Percentiles rank a stretch among this genome's conserved stretches.
These are phyloP conservation scores for Parachaetomium inaequale DNA, from an alignment of 495 filamentous ascomycete species.

Conservation along the genomic window DNA sequence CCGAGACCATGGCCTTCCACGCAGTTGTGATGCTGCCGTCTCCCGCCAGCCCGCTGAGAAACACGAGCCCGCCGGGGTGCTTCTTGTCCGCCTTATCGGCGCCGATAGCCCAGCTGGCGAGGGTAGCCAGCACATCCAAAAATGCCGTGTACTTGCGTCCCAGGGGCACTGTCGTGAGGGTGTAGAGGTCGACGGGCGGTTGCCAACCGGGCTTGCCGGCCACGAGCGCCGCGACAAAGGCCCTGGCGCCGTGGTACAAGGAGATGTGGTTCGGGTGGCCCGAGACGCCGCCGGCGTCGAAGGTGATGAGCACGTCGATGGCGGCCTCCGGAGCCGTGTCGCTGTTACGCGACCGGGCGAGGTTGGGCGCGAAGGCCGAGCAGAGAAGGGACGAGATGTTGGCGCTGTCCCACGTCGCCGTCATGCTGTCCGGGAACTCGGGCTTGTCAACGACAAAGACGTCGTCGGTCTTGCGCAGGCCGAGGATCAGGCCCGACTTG, in stretches of 20 bases:
- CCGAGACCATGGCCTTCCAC: slow-evolving; percentile 79
- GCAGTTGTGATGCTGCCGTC: slow-evolving; percentile 55
- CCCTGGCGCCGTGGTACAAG: slow-evolving; percentile 73
- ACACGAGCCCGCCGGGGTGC: slow-evolving; percentile 57
- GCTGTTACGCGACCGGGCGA: slow-evolving; percentile 36
- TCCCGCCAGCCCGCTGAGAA: slow-evolving; percentile 58
- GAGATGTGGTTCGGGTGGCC: slow-evolving; percentile 88
- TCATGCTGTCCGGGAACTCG: slow-evolving; percentile 86
- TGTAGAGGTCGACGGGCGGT: slow-evolving; percentile 77
- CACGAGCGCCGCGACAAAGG: slow-evolving; percentile 63
- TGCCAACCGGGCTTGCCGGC: slow-evolving; percentile 61
- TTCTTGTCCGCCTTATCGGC: slow-evolving; percentile 37
- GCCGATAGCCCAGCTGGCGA: slow-evolving; percentile 46
- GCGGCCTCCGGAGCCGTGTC: slow-evolving; percentile 50
- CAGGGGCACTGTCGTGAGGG: slow-evolving; percentile 65
- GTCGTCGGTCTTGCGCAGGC: slow-evolving; percentile 66
- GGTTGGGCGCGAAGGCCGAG: slow-evolving; percentile 63
- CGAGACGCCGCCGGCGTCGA: slow-evolving; percentile 76
- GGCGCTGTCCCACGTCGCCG: slow-evolving; percentile 62
- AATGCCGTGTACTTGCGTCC: slow-evolving; percentile 75
- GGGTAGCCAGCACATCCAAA: slow-evolving; percentile 66
- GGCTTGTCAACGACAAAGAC: slow-evolving; percentile 78
- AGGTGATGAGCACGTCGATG: slow-evolving; percentile 83
- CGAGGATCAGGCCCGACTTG: slow-evolving; percentile 69
- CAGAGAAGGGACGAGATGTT: slow-evolving; percentile 66